phyloP scores from a whole-genome alignment of 768 basidiomycete genomes.

The Lactarius deliciosus region DNA sequence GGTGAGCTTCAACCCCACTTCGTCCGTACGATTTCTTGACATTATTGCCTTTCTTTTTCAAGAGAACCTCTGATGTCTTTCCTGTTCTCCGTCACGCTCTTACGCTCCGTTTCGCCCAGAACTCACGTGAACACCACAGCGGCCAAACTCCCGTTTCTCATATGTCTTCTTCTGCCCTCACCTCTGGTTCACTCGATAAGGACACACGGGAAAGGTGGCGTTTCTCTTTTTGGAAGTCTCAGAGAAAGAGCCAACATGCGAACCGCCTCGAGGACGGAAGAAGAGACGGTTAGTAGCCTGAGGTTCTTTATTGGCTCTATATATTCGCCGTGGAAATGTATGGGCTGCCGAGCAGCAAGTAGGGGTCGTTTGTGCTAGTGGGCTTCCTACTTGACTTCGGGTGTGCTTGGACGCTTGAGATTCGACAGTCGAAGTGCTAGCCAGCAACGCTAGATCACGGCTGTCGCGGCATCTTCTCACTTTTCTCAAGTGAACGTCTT shows the following conservation, averaged over 20 bases:
- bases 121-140: neutral
- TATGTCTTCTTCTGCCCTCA: neutral
- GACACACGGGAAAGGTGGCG: neutral
- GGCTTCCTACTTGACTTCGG: neutral
- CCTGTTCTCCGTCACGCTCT: neutral
- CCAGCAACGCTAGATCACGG: too few relatives aligned
- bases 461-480: too few relatives aligned
- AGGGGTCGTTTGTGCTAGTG: neutral
- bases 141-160: neutral
- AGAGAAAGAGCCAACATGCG: neutral
- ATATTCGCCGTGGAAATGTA: neutral
- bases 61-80: slow-evolving; percentile 5
- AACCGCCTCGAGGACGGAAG: neutral
- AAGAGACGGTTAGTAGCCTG: neutral
- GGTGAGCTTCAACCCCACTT: neutral
- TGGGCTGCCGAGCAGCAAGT: neutral
- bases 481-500: neutral
- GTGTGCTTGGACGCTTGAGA: neutral
- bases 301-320: neutral
- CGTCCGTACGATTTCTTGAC: neutral
- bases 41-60: neutral
- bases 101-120: neutral
- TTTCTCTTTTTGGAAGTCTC: neutral
- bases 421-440: too few relatives aligned
- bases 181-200: neutral